Evolutionary conservation across 1,139 yeast genomes (phyloP), one percentile per base, ranked within the genome.

Genomic region (Kodamaea alishanica): DNA sequence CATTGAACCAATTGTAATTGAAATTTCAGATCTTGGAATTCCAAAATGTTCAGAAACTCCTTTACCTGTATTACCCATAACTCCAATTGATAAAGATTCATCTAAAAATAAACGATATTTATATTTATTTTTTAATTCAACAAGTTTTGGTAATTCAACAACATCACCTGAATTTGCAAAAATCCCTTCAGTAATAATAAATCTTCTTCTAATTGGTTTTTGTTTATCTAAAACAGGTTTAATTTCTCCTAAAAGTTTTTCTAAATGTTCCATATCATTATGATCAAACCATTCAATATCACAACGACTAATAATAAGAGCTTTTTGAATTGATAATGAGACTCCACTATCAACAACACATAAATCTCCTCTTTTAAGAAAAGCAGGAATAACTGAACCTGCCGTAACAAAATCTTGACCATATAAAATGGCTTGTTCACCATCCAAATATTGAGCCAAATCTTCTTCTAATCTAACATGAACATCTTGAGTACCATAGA

Each of bases 321-420:
- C 97, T 60, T 89, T 92, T 65, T 90, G 97, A 42, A 89, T 69
- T 6, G 94, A 78, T 46, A 90, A 60, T 48, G 78, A 81, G 36
- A 84, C 83, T 24, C 86, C 85, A 43, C 85, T 76, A 61, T 92
- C 99, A 28, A 87, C 96, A 39, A 92, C 82, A 50, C 90, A 81
- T 45, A 87, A 75, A 61, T 92, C 98, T 47, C 98, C 97, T 63
- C 98, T 83, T 61, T 92, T 94, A 52, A 92, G 75, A 60, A 92
- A 92, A 32, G 96, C 90, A 10, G 98, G 96, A 43, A 92, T 72
- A n/a, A 92, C 96, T n/a, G 96, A 84, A n/a, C 94, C 80, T 7
- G 94, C 81, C 31, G 96, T 86, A 45, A 86, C 81, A 51, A 86
- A 82, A 56, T 92, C 97, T 66, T 94, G 98, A 28, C 97, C 96